Evolutionary conservation across 805 yeast species (phyloP).

Genomic region (Wickerhamiella slavikovae): DNA sequence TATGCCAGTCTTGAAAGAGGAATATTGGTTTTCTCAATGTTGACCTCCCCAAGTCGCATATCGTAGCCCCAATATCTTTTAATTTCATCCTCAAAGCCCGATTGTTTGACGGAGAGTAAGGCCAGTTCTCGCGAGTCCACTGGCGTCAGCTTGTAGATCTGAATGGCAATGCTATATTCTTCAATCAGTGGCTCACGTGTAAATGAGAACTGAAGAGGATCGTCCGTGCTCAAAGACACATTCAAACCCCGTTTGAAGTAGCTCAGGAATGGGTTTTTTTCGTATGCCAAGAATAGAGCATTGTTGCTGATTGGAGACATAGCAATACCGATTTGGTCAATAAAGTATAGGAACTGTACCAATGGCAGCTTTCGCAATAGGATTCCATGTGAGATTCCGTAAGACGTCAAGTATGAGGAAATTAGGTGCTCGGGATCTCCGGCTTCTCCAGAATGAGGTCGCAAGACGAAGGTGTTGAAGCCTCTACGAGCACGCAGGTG

Average conservation of each 20-base stretch:
- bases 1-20: conserved; percentile 75
- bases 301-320: conserved; percentile 97
- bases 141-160: conserved; percentile 78
- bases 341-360: conserved; percentile 77
- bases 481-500: conserved; percentile 59
- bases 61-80: conserved; percentile 86
- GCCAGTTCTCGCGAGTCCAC: conserved; percentile 98
- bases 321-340: conserved; percentile 92
- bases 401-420: conserved; percentile 71
- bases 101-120: conserved; percentile 72
- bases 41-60: conserved; percentile 36
- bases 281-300: conserved; percentile 87
- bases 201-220: conserved; percentile 91
- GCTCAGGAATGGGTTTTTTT: conserved; percentile 83
- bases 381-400: conserved; percentile 91
- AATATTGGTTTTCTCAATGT: conserved; percentile 84
- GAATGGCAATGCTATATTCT: conserved; percentile 96
- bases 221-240: conserved; percentile 89
- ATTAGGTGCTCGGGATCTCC: conserved; percentile 97
- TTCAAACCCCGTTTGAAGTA: conserved; percentile 88
- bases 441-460: conserved; percentile 99
- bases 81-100: conserved; percentile 78
- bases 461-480: conserved; percentile 73
- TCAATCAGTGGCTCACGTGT: conserved; percentile 95
- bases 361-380: conserved; percentile 82